These are phyloP conservation scores for Penicillium nordicum DNA, from an alignment of 2,329 filamentous ascomycete species.

Conservation along the genomic window DNA sequence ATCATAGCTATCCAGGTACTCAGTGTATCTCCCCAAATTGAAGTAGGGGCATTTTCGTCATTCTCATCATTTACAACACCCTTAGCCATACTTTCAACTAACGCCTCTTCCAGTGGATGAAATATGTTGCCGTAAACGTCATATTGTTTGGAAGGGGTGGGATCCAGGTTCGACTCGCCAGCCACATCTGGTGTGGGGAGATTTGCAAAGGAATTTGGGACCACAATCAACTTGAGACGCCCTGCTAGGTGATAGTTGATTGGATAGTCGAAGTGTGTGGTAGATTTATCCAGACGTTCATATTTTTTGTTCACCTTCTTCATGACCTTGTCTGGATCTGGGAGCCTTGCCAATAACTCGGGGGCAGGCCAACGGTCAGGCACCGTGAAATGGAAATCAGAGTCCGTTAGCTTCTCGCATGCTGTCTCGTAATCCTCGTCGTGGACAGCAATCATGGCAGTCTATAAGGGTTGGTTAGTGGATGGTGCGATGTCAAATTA, in stretches of 20 bases:
- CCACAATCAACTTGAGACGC: not conserved
- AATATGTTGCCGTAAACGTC: not conserved
- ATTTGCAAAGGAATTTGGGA: not conserved
- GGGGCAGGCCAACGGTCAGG: too few species aligned
- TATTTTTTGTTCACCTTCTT: too few species aligned
- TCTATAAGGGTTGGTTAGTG: not conserved
- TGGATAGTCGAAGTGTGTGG: not conserved
- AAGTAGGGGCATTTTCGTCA: not conserved
- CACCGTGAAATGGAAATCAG: too few species aligned
- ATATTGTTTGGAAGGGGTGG: not conserved
- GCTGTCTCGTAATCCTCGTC: not conserved
- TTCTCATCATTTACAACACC: not conserved
- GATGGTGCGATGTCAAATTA: too few species aligned
- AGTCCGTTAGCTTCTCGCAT: not conserved
- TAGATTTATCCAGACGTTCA: not conserved
- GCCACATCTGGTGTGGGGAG: not conserved
- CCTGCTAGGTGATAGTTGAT: not conserved
- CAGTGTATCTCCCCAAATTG: not conserved
- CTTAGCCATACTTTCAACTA: not conserved
- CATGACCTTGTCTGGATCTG: too few species aligned
- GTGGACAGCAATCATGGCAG: not conserved
- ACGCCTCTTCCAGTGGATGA: not conserved
- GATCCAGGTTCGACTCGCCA: too few species aligned
- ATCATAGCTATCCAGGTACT: not conserved
- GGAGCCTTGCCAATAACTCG: too few species aligned